Evolutionary conservation across 2,329 filamentous ascomycete genomes (phyloP).

Genomic region (Epichloe gansuensis): DNA sequence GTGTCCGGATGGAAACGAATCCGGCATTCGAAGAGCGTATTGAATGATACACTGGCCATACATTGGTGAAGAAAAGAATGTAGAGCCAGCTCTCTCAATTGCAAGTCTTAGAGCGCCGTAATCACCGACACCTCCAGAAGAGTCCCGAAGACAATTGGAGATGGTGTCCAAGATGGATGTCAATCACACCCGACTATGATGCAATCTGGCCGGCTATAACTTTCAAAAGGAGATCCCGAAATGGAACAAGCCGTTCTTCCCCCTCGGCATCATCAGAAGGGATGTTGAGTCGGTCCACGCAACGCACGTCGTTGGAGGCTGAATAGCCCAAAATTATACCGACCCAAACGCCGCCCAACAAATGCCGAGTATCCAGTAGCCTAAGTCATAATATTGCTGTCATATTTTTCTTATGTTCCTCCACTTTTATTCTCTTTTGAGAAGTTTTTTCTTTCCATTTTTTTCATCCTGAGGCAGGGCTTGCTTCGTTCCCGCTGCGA

Average conservation of each 20-base stretch:
- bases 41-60: constrained; percentile 15
- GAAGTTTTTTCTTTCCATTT: not conserved
- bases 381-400: not conserved
- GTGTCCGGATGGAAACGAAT: constrained; percentile 10
- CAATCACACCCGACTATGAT: constrained; percentile 10
- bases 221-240: constrained; percentile 16
- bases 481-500: not conserved
- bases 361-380: not conserved
- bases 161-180: constrained; percentile 18
- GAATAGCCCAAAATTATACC: not conserved
- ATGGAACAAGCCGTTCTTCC: constrained; percentile 11
- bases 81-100: not conserved
- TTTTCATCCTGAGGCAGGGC: not conserved
- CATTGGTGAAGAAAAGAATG: constrained; percentile 9
- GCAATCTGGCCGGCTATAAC: constrained; percentile 10
- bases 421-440: not conserved
- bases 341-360: not conserved
- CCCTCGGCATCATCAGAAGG: constrained; percentile 14
- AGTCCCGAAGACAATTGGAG: constrained; percentile 10
- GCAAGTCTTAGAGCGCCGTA: constrained; percentile 11
- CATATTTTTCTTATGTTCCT: not conserved
- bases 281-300: constrained; percentile 20
- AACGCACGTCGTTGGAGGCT: constrained; percentile 3
- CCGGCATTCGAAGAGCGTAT: constrained; percentile 11
- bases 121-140: constrained; percentile 10